Percentiles rank a stretch among this genome's conserved stretches.
phyloP scores from a whole-genome alignment of 2,329 filamentous ascomycete genomes.

The Pestalotiopsis fici region DNA sequence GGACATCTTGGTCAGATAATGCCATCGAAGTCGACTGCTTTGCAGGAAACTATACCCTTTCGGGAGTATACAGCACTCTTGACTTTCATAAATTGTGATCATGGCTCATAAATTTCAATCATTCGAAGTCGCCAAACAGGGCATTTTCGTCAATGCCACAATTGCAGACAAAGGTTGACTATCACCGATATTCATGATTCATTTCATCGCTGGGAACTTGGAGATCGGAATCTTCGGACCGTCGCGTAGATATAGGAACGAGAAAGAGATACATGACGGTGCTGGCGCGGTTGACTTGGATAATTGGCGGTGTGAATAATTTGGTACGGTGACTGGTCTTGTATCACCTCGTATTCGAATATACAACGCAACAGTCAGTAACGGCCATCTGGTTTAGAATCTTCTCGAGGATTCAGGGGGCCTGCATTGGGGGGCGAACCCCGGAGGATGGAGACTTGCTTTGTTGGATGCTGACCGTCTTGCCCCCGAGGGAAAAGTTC shows the following conservation, averaged over 20 bases:
- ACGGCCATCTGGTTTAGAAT: neutral
- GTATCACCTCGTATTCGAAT: neutral
- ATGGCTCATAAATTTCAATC: neutral
- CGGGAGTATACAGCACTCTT: conserved; percentile 10
- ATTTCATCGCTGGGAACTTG: neutral
- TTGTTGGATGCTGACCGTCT: too few species aligned
- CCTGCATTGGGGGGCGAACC: too few species aligned
- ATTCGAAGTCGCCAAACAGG: neutral
- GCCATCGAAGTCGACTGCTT: neutral
- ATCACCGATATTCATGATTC: too few species aligned
- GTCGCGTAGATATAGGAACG: too few species aligned
- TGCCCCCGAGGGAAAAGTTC: too few species aligned
- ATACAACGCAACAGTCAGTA: conserved; percentile 4
- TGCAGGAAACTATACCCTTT: conserved; percentile 13
- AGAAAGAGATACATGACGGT: neutral
- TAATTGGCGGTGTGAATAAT: conserved; percentile 1
- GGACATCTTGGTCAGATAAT: too few species aligned
- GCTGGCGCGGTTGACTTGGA: neutral
- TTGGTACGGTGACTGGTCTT: conserved; percentile 2
- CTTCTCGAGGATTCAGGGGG: neutral
- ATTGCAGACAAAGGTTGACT: too few species aligned
- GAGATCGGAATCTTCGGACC: too few species aligned
- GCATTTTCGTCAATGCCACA: too few species aligned
- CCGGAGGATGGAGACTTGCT: too few species aligned
- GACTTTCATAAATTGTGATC: conserved; percentile 14